Conservation (phyloP, 768 basidiomycete genomes). For the Lactifluus echinatus region DNA sequence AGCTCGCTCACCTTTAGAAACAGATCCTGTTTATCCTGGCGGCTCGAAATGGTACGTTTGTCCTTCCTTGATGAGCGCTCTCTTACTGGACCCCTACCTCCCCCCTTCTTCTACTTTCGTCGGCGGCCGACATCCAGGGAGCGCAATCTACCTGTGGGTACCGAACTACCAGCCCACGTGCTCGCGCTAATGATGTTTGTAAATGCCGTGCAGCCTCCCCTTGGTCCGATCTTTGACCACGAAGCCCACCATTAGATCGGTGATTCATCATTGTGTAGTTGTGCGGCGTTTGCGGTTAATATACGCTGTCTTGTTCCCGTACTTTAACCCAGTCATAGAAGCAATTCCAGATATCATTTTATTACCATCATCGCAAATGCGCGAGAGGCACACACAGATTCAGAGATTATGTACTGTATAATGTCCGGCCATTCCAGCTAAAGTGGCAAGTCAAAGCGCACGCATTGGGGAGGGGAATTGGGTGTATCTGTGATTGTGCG, state of each 20-base stretch:
- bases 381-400: not conserved
- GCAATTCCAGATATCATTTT: not conserved
- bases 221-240: conserved; percentile 21
- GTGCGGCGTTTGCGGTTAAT: not conserved
- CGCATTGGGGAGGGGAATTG: not conserved
- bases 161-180: not conserved
- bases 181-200: not conserved
- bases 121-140: conserved; percentile 55
- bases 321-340: not conserved
- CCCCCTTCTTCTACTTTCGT: no score
- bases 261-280: not conserved
- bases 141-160: conserved; percentile 68
- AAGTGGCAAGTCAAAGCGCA: not conserved
- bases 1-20: not conserved
- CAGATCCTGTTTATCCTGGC: conserved; percentile 76
- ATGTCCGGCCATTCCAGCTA: conserved; percentile 4
- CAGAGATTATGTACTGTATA: not conserved
- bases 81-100: conserved; percentile 1
- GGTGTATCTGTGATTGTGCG: conserved; percentile 7
- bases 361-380: not conserved
- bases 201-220: conserved; percentile 3
- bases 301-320: not conserved
- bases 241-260: conserved; percentile 8
- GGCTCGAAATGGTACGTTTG: conserved; percentile 92
- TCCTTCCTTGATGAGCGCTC: not conserved